A percentile compares a stretch with the other conserved stretches of the same genome.
phyloP scores from a whole-genome alignment of 495 filamentous ascomycete species.

The Mycothermus thermophilus region DNA sequence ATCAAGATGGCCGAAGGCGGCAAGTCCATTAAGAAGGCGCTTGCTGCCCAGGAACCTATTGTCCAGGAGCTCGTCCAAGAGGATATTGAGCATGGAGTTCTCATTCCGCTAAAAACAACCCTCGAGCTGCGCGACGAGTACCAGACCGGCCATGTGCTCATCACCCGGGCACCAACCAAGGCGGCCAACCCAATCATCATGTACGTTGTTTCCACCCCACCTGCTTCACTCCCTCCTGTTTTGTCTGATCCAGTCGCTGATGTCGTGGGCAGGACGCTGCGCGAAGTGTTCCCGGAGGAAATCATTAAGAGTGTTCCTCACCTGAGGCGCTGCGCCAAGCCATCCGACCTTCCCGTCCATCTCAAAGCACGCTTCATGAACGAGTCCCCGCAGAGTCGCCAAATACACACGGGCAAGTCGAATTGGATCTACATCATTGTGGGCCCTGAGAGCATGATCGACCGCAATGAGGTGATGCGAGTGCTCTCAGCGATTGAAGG shows the following conservation, averaged over 20 bases:
- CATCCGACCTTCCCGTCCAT: constrained; percentile 46
- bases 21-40: constrained; percentile 10
- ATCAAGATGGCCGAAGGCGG: constrained; percentile 17
- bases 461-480: constrained; percentile 23
- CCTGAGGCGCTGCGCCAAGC: constrained; percentile 68
- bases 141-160: constrained; percentile 33
- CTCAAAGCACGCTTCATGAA: constrained; percentile 35
- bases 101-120: constrained; percentile 43
- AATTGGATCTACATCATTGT: constrained; percentile 36
- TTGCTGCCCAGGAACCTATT: constrained; percentile 18
- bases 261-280: constrained; percentile 24
- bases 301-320: constrained; percentile 55
- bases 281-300: constrained; percentile 39
- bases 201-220: constrained; percentile 22
- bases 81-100: constrained; percentile 23
- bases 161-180: constrained; percentile 40
- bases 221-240: not conserved
- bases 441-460: constrained; percentile 27
- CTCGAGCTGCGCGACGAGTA: constrained; percentile 39
- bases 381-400: constrained; percentile 25
- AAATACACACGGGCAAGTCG: constrained; percentile 33
- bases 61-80: constrained; percentile 16
- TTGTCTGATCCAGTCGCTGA: constrained; percentile 1
- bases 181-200: constrained; percentile 36
- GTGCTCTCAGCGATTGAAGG: constrained; percentile 22